Conservation (phyloP, 116 monocot species). For the Phalaenopsis hybrid region DNA sequence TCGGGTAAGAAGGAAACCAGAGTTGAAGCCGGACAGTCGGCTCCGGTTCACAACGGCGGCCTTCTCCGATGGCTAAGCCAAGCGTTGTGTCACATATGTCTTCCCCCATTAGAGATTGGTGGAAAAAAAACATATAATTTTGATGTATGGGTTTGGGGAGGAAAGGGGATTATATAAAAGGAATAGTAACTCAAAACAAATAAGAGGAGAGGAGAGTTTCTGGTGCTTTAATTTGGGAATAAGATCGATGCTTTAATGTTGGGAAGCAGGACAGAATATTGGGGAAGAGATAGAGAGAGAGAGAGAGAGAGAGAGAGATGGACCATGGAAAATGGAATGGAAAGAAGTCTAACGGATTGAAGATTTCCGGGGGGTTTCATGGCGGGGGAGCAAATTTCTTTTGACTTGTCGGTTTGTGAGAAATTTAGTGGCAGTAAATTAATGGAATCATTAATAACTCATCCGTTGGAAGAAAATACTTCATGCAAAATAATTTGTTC, state of each 20-base stretch:
- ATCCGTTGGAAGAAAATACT: not conserved
- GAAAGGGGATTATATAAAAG: not conserved
- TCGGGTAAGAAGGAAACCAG: constrained; percentile 11
- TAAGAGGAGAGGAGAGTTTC: constrained; percentile 4
- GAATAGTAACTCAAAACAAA: not conserved
- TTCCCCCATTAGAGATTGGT: not conserved
- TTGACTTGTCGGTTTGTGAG: not conserved
- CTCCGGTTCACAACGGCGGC: too few relatives aligned
- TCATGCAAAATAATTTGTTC: not conserved
- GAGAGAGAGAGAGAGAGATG: not conserved
- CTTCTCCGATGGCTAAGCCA: constrained; percentile 2
- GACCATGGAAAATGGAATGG: not conserved
- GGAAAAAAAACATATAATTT: not conserved
- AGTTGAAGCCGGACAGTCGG: constrained; percentile 4
- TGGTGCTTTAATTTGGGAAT: constrained; percentile 13
- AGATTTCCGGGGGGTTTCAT: not conserved
- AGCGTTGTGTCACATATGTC: constrained; percentile 13
- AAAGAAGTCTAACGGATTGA: not conserved
- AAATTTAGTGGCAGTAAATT: not conserved
- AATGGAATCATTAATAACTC: not conserved
- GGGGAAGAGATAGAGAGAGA: not conserved
- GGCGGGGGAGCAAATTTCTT: not conserved
- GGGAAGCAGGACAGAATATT: not conserved
- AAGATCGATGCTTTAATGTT: not conserved
- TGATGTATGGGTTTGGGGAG: not conserved